Evolutionary conservation across 2,329 filamentous ascomycete genomes (phyloP), one percentile per base, ranked within the genome.

Genomic region (Colletotrichum truncatum): DNA sequence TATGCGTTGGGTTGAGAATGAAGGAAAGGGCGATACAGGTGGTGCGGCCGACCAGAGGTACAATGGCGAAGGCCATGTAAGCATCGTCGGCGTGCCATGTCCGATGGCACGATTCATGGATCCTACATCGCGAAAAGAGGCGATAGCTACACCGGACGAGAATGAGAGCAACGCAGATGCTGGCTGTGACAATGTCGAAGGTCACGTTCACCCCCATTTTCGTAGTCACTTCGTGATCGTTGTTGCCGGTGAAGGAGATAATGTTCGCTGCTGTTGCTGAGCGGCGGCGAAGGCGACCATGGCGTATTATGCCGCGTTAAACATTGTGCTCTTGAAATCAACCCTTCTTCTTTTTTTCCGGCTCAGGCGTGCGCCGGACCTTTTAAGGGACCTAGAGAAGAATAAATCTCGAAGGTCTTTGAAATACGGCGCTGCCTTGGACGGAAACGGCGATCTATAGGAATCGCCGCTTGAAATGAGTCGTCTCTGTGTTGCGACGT

Each of bases 41-140:
- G 1, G 73, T 71, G 18, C 74, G 73, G 4, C 64, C 73, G 61
- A 73, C 57, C 16, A 75, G 73, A 12, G 74, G 74, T 1, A 75
- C 43, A 6, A 75, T 67, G 4, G 74, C 73, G 7, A 76, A 66
- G 14, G 72, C 73, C 72, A 76, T 75, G 69, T 74, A 76, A 30
- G 73, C 70, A 49, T 75, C 74, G 64, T 75, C 74, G 67, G 68
- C 67, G 64, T 73, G 74, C 74, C 74, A 76, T 16, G 53, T 70
- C 1, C 74, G 73, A 52, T 76, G 74, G 62, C 74, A 75, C 23
- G 70, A 69, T 10, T 45, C 51, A 65, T 75, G 74, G 9, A 69
- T 58, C 18, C 67, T 67, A 59, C 74, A 75, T 16, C 71, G 73
- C 53, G 64, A 71, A 2, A 75, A 16, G 8, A 73, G 18, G 16